Conservation (phyloP, 169 alveolate species). For the Eimeria zaria region DNA sequence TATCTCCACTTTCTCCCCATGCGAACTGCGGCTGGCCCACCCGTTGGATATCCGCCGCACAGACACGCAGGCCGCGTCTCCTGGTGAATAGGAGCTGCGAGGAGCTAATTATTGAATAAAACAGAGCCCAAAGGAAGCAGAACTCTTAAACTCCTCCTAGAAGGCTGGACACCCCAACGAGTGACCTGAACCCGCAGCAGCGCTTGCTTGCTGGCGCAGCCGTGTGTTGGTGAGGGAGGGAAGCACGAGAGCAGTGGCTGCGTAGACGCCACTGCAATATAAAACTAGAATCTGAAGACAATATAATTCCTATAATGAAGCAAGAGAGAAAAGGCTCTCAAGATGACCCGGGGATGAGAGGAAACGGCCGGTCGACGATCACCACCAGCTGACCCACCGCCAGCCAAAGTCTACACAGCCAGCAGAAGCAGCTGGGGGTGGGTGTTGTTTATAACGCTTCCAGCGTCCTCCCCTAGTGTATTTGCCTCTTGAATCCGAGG, state of each 20-base stretch:
- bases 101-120: slow-evolving; percentile 1
- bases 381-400: slow-evolving; percentile 78
- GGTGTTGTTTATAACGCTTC: slow-evolving; percentile 16
- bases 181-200: slow-evolving; percentile 62
- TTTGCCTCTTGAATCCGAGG: neutral
- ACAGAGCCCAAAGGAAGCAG: neutral
- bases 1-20: neutral
- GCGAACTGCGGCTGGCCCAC: neutral
- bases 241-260: neutral
- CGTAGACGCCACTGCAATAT: slow-evolving; percentile 15
- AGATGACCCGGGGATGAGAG: neutral
- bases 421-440: slow-evolving; percentile 43
- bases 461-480: neutral
- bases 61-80: slow-evolving; percentile 3
- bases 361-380: slow-evolving; percentile 63
- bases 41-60: neutral
- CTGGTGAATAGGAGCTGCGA: neutral
- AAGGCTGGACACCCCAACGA: slow-evolving; percentile 29
- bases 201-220: slow-evolving; percentile 8
- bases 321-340: neutral
- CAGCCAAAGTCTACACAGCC: slow-evolving; percentile 31
- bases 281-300: slow-evolving; percentile 62
- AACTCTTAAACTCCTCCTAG: slow-evolving; percentile 25
- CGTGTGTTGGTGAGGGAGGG: slow-evolving; percentile 11
- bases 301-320: slow-evolving; percentile 16